Percentiles rank a stretch among this genome's conserved stretches.
phyloP scores from a whole-genome alignment of 2,329 filamentous ascomycete species.

The Fusarium domesticum region DNA sequence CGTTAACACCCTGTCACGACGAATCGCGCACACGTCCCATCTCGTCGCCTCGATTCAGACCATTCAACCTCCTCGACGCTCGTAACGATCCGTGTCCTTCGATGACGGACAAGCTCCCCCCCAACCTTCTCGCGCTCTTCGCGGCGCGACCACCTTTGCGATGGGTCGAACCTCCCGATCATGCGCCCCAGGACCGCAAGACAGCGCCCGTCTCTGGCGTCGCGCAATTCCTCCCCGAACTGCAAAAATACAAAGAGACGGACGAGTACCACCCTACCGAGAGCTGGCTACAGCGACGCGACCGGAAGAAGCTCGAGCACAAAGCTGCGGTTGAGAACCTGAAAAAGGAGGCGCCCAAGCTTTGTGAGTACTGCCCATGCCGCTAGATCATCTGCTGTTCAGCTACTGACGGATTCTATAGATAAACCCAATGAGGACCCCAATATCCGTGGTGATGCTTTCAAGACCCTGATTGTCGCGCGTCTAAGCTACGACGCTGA shows the following conservation, averaged over 20 bases:
- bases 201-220: constrained; percentile 72
- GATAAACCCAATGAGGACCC: constrained; percentile 81
- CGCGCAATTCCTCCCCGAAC: constrained; percentile 68
- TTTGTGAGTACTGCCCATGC: constrained; percentile 48
- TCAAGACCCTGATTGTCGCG: constrained; percentile 90
- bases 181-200: constrained; percentile 76
- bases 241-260: constrained; percentile 74
- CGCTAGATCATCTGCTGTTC: background rate
- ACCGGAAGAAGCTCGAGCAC: constrained; percentile 80
- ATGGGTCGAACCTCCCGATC: constrained; percentile 80
- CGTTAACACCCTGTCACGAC: constrained; percentile 9
- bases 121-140: constrained; percentile 89
- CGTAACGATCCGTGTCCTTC: constrained; percentile 23
- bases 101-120: constrained; percentile 97
- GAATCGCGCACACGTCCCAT: constrained; percentile 4
- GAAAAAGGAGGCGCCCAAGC: constrained; percentile 59
- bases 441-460: constrained; percentile 88
- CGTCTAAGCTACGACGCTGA: constrained; percentile 86
- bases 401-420: constrained; percentile 35
- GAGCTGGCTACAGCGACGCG: constrained; percentile 86
- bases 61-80: too few species aligned
- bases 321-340: constrained; percentile 63
- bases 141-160: constrained; percentile 88
- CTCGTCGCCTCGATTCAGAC: too few species aligned
- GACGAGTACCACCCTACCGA: constrained; percentile 79